phyloP scores from a whole-genome alignment of 2,329 filamentous ascomycete species.

The Trichoderma guizhouense region DNA sequence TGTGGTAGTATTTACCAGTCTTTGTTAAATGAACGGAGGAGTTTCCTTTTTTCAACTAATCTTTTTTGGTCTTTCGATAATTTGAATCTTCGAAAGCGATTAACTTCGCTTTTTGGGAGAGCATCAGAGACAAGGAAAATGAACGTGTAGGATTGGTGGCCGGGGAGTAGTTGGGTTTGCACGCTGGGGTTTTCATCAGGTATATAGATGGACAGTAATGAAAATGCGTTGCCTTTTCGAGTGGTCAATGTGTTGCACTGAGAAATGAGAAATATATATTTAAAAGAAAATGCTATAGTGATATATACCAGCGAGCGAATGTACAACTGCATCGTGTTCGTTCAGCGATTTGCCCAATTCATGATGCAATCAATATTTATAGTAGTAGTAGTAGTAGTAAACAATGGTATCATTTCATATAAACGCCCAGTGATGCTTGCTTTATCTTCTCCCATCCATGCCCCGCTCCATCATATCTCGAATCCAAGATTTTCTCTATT shows the following conservation, averaged over 20 bases:
- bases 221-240: background rate
- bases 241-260: background rate
- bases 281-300: background rate
- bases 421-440: slow-evolving; percentile 6
- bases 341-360: background rate
- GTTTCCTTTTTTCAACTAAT: background rate
- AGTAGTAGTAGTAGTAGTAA: background rate
- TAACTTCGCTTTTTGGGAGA: background rate
- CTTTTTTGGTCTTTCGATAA: background rate
- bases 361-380: background rate
- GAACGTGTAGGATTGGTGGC: background rate
- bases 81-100: background rate
- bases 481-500: slow-evolving; percentile 59
- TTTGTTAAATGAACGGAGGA: background rate
- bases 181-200: background rate
- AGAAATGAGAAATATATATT: background rate
- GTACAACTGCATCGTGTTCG: background rate
- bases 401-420: slow-evolving; percentile 12
- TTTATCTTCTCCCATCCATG: background rate
- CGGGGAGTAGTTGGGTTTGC: background rate
- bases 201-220: slow-evolving; percentile 18
- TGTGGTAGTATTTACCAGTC: background rate
- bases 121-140: background rate
- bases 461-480: slow-evolving; percentile 21
- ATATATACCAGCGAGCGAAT: background rate